Evolutionary conservation across 2,329 filamentous ascomycete genomes (phyloP).

Genomic region (Blumeriella jaapii): DNA sequence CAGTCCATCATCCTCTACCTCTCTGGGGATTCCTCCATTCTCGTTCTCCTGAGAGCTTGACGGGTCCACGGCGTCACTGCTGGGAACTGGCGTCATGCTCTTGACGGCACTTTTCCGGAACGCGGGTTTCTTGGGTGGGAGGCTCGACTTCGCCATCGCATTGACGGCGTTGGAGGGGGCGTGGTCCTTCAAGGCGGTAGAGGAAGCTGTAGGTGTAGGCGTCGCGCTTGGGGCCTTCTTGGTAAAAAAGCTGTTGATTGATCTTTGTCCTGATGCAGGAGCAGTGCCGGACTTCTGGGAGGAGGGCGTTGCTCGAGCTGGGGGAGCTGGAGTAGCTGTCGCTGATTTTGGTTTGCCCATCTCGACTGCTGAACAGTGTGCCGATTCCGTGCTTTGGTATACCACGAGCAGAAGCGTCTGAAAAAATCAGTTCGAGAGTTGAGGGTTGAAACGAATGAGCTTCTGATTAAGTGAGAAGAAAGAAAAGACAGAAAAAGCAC

Average conservation of each 20-base stretch:
- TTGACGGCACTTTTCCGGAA: constrained; percentile 22
- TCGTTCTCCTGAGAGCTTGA: constrained; percentile 58
- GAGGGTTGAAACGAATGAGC: no score
- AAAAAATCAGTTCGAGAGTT: no score
- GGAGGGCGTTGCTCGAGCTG: constrained; percentile 19
- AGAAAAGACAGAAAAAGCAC: neutral
- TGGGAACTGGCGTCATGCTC: constrained; percentile 62
- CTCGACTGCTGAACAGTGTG: neutral
- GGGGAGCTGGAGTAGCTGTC: constrained; percentile 12
- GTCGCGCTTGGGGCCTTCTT: constrained; percentile 39
- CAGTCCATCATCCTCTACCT: constrained; percentile 42
- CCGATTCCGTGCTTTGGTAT: no score
- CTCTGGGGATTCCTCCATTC: constrained; percentile 28
- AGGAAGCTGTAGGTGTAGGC: constrained; percentile 28
- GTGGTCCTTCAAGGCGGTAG: constrained; percentile 23
- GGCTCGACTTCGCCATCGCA: constrained; percentile 23
- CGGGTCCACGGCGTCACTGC: constrained; percentile 62
- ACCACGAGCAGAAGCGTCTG: no score
- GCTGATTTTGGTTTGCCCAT: constrained; percentile 4
- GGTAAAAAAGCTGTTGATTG: constrained; percentile 71
- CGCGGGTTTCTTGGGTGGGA: constrained; percentile 33
- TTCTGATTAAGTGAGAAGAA: neutral
- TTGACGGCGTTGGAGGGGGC: constrained; percentile 28
- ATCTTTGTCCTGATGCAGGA: constrained; percentile 49
- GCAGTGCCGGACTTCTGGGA: constrained; percentile 26